Evolutionary conservation across 2,329 filamentous ascomycete species (phyloP).

Genomic region (Fusarium sp.): DNA sequence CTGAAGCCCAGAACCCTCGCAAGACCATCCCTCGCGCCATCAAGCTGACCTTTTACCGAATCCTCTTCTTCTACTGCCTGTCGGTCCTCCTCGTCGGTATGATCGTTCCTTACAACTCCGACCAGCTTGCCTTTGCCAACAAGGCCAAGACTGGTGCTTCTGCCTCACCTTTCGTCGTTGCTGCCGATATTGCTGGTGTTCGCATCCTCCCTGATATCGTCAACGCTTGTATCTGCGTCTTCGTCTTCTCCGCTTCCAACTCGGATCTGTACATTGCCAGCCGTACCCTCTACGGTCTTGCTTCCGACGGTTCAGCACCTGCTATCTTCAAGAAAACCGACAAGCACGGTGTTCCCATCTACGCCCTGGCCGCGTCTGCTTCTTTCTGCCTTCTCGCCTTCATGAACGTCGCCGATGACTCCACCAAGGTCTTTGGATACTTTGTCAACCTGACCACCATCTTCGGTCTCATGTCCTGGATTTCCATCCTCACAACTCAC

Average conservation of each 20-base stretch:
- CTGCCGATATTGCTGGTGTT: conserved; percentile 74
- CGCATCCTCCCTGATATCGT: conserved; percentile 73
- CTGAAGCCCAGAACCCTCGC: conserved; percentile 83
- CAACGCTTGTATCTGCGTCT: conserved; percentile 79
- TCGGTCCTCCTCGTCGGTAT: conserved; percentile 81
- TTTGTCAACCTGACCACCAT: conserved; percentile 77
- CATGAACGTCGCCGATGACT: conserved; percentile 71
- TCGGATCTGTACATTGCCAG: conserved; percentile 82
- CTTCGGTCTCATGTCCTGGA: conserved; percentile 75
- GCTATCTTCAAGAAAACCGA: conserved; percentile 78
- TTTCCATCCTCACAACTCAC: conserved; percentile 75
- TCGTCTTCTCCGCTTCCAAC: conserved; percentile 82
- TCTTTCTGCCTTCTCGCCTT: conserved; percentile 75
- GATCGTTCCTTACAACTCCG: conserved; percentile 78
- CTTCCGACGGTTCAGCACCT: conserved; percentile 78
- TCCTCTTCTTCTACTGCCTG: conserved; percentile 82
- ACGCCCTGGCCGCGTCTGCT: conserved; percentile 71
- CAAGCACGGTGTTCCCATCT: conserved; percentile 76
- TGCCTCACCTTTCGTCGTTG: conserved; percentile 79
- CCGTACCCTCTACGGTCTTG: conserved; percentile 78
- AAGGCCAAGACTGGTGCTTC: conserved; percentile 53
- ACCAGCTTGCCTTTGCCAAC: conserved; percentile 69
- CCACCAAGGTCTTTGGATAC: conserved; percentile 70
- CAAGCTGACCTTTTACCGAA: conserved; percentile 84
- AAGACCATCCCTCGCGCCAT: conserved; percentile 82